Evolutionary conservation across 129 eudicot species (phyloP).

Genomic region (Arctium minus): DNA sequence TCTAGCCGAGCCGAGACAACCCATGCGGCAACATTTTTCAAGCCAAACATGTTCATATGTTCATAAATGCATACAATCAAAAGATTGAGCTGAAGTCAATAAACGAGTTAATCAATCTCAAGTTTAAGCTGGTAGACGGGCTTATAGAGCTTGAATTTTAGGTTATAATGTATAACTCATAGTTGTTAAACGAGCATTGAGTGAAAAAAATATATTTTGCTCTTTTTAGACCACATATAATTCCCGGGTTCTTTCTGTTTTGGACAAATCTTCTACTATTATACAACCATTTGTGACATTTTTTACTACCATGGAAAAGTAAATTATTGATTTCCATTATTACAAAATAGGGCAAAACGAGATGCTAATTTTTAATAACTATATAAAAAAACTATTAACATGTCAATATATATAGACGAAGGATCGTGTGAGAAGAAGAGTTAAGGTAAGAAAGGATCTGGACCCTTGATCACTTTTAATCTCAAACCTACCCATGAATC

Average conservation of each 20-base stretch:
- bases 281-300: background rate
- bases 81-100: background rate
- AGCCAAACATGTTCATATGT: background rate
- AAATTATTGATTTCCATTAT: no score
- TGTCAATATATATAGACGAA: no score
- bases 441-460: no score
- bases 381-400: no score
- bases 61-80: background rate
- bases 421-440: no score
- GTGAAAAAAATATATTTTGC: background rate
- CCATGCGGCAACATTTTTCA: background rate
- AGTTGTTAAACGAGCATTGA: background rate
- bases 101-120: background rate
- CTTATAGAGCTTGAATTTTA: background rate
- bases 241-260: background rate
- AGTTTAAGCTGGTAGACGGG: background rate
- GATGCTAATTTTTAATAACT: background rate
- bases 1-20: background rate
- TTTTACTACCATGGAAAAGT: background rate
- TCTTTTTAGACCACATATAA: background rate
- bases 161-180: background rate
- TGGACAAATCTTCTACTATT: background rate
- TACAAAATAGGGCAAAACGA: background rate
- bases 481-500: no score
- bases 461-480: no score